Evolutionary conservation across 169 alveolate species (phyloP).

Genomic region (Cytauxzoon felis): DNA sequence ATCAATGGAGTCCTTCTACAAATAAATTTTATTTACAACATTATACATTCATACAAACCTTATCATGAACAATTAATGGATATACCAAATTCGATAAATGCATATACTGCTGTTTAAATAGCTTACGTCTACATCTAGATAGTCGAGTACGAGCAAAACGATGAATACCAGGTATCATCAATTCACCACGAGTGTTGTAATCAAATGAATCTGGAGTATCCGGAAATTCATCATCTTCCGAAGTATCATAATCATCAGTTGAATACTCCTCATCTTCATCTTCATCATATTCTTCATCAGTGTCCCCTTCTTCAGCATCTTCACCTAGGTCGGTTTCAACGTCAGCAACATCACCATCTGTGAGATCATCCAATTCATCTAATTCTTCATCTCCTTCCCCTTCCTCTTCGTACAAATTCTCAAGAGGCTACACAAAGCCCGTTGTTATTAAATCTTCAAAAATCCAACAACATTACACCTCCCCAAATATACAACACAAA

Average conservation of each 20-base stretch:
- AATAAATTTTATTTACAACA: background rate
- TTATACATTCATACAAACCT: slow-evolving; percentile 15
- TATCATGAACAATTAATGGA: slow-evolving; percentile 42
- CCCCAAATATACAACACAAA: background rate
- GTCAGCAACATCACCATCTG: slow-evolving; percentile 12
- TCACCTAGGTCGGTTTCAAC: background rate
- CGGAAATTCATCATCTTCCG: slow-evolving; percentile 4
- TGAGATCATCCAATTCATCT: slow-evolving; percentile 22
- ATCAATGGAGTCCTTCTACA: slow-evolving; percentile 6
- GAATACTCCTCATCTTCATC: slow-evolving; percentile 34
- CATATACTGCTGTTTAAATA: slow-evolving; percentile 13
- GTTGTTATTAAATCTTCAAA: background rate
- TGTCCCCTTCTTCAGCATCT: background rate
- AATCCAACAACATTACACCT: too few relatives aligned
- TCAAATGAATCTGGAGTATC: slow-evolving; percentile 34
- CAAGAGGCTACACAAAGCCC: background rate
- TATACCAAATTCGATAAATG: slow-evolving; percentile 30
- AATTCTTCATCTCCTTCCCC: slow-evolving; percentile 11
- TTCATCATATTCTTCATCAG: slow-evolving; percentile 25
- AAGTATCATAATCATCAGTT: slow-evolving; percentile 17
- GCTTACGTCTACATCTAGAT: slow-evolving; percentile 28
- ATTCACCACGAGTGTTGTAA: slow-evolving; percentile 54
- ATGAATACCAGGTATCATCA: slow-evolving; percentile 23
- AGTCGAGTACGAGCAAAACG: slow-evolving; percentile 38
- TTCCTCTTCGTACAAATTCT: background rate